A percentile compares a stretch with the other conserved stretches of the same genome.
phyloP scores from a whole-genome alignment of 208 protist species.

The Phytomonas francai region DNA sequence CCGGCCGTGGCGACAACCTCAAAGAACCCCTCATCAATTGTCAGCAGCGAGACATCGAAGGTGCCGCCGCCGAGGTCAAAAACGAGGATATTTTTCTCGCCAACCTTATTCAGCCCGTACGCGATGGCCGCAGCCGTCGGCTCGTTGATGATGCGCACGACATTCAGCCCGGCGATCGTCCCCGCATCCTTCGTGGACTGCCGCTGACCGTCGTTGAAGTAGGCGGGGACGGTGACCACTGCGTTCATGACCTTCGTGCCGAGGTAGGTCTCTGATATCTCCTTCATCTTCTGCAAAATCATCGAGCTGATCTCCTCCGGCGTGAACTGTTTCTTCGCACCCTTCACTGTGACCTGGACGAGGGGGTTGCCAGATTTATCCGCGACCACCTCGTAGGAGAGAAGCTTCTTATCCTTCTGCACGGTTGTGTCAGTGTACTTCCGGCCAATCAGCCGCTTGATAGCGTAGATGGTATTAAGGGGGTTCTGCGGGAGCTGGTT shows the following conservation, averaged over 20 bases:
- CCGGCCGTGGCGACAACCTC: constrained; percentile 98
- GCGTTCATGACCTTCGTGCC: constrained; percentile 92
- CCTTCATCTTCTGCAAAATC: constrained; percentile 92
- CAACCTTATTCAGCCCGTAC: constrained; percentile 97
- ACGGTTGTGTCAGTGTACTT: constrained; percentile 89
- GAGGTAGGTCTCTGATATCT: constrained; percentile 90
- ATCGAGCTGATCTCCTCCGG: constrained; percentile 87
- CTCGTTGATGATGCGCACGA: constrained; percentile 99
- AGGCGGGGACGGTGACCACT: constrained; percentile 98
- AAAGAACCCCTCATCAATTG: constrained; percentile 98
- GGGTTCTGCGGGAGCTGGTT: constrained; percentile 89
- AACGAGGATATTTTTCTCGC: constrained; percentile 93
- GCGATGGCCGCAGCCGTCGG: constrained; percentile 99
- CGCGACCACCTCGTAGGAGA: constrained; percentile 72
- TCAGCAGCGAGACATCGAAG: constrained; percentile 98
- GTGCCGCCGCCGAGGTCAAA: constrained; percentile 98
- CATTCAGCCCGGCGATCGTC: constrained; percentile 94
- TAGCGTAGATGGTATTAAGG: constrained; percentile 86
- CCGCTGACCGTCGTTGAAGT: constrained; percentile 99
- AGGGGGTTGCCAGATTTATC: constrained; percentile 83
- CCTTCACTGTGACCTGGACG: constrained; percentile 64
- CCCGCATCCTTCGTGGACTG: constrained; percentile 99
- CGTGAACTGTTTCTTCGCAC: constrained; percentile 67
- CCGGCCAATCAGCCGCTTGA: constrained; percentile 91
- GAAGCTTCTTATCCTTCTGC: constrained; percentile 94